Evolutionary conservation across 441 rosid genomes (phyloP).

Genomic region (Gossypium gossypioides): DNA sequence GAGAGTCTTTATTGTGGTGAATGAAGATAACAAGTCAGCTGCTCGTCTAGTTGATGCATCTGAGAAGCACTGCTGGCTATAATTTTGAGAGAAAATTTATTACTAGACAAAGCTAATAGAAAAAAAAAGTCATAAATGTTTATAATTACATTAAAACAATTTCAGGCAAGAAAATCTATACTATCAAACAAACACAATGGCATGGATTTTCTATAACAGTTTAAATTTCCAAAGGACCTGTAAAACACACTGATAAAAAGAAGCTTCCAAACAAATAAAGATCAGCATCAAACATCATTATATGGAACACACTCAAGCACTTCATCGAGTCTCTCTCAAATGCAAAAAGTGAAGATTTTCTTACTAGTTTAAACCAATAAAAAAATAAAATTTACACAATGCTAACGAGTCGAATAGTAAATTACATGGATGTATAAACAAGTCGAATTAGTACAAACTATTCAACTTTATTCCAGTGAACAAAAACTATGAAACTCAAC

Average conservation of each 20-base stretch:
- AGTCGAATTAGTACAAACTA: not conserved
- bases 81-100: constrained; percentile 17
- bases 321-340: not conserved
- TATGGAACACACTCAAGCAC: not conserved
- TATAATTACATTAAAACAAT: not conserved
- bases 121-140: not conserved
- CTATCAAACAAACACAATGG: not conserved
- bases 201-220: not conserved
- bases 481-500: not conserved
- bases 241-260: not conserved
- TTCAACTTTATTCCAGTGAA: not conserved
- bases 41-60: constrained; percentile 68
- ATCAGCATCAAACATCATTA: not conserved
- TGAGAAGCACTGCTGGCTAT: constrained; percentile 91
- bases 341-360: not conserved
- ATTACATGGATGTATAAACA: not conserved
- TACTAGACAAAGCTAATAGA: constrained; percentile 8
- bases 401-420: not conserved
- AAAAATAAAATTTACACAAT: not conserved
- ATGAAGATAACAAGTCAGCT: constrained; percentile 75
- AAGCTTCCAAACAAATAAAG: not conserved
- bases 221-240: not conserved
- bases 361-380: not conserved
- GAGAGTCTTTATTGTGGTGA: constrained; percentile 65
- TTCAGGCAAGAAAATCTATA: not conserved